Evolutionary conservation across 345 rosid species (phyloP).

Genomic region (Firmiana major): DNA sequence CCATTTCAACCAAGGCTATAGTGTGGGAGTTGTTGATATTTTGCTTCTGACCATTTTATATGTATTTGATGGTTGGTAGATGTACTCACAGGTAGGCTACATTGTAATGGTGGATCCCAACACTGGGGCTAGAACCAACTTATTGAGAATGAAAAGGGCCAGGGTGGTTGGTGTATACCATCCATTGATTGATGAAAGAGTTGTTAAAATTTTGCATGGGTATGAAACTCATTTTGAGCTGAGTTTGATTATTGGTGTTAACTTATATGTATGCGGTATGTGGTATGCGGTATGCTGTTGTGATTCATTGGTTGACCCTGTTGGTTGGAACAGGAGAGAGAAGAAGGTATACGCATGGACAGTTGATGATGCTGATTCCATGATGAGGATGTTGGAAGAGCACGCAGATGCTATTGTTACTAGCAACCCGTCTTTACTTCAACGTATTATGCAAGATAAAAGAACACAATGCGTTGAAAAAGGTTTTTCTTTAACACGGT

Average conservation of each 20-base stretch:
- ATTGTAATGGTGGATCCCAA: conserved; percentile 74
- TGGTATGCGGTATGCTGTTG: background rate
- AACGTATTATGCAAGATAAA: conserved; percentile 58
- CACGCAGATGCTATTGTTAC: conserved; percentile 78
- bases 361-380: conserved; percentile 69
- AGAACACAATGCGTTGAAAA: conserved; percentile 72
- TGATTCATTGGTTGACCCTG: background rate
- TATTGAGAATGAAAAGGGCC: conserved; percentile 77
- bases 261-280: background rate
- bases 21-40: background rate
- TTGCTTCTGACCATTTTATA: background rate
- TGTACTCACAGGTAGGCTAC: conserved; percentile 75
- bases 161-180: conserved; percentile 77
- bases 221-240: conserved; percentile 23
- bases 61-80: conserved; percentile 9
- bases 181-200: conserved; percentile 58
- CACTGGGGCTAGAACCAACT: conserved; percentile 50
- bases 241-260: background rate
- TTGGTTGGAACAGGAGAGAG: conserved; percentile 48
- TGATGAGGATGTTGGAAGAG: conserved; percentile 61
- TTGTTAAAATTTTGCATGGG: conserved; percentile 59
- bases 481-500: conserved; percentile 47
- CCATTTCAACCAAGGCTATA: background rate
- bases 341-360: conserved; percentile 79
- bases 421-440: conserved; percentile 62